phyloP scores from a whole-genome alignment of 2,329 filamentous ascomycete species.

The Ophiocordyceps camponoti-rufipedis region DNA sequence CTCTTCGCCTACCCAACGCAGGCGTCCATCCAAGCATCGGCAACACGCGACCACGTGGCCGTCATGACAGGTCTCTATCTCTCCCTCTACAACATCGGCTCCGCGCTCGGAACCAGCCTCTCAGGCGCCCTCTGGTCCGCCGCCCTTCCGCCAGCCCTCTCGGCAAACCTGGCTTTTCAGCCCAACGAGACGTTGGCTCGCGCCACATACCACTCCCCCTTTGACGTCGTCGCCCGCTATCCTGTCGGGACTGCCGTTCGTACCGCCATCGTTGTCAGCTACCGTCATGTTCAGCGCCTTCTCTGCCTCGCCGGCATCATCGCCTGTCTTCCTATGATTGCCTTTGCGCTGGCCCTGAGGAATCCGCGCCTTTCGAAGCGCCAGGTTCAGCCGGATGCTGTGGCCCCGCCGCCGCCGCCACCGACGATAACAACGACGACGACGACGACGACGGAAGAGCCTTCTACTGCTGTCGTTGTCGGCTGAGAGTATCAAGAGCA shows the following conservation, averaged over 20 bases:
- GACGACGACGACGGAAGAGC: too few species aligned
- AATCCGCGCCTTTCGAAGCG: slow-evolving; percentile 25
- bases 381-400: slow-evolving; percentile 7
- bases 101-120: slow-evolving; percentile 20
- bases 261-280: slow-evolving; percentile 23
- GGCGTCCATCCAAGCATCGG: slow-evolving; percentile 20
- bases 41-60: slow-evolving; percentile 17
- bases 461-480: too few species aligned
- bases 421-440: too few species aligned
- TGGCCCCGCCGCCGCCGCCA: neutral
- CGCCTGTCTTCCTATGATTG: slow-evolving; percentile 27
- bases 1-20: slow-evolving; percentile 29
- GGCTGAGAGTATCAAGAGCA: too few species aligned
- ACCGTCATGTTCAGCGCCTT: slow-evolving; percentile 23
- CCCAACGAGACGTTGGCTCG: slow-evolving; percentile 15
- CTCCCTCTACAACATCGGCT: slow-evolving; percentile 22
- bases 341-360: slow-evolving; percentile 21
- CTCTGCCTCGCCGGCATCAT: slow-evolving; percentile 26
- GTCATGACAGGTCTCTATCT: slow-evolving; percentile 20
- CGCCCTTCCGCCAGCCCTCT: slow-evolving; percentile 15
- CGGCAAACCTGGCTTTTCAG: slow-evolving; percentile 15
- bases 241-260: slow-evolving; percentile 25
- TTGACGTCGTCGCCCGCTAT: slow-evolving; percentile 13
- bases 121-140: slow-evolving; percentile 24
- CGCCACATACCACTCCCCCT: slow-evolving; percentile 18